phyloP scores from a whole-genome alignment of 768 basidiomycete genomes.

The Hygrocybe punicea region DNA sequence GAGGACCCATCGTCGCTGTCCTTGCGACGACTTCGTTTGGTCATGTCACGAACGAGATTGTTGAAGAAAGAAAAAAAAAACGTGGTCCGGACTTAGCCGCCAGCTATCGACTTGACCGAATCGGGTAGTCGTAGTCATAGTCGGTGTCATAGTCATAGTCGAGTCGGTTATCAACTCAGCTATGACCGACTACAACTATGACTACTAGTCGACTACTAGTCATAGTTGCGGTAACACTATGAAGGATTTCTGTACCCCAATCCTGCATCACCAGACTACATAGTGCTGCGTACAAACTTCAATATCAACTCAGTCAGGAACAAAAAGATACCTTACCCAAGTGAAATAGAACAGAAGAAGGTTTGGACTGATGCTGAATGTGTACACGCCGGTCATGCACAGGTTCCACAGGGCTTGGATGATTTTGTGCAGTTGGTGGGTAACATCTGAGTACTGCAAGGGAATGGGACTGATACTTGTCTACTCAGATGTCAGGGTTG shows the following conservation, averaged over 20 bases:
- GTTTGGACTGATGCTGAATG: background rate
- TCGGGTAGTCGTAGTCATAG: too few species aligned
- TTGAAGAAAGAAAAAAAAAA: too few species aligned
- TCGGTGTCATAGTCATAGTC: too few species aligned
- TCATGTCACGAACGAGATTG: too few species aligned
- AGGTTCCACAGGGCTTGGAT: background rate
- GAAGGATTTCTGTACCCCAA: background rate
- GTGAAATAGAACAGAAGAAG: background rate
- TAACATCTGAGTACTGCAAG: background rate
- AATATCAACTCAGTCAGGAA: background rate
- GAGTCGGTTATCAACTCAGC: too few species aligned
- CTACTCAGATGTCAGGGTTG: background rate
- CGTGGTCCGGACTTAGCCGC: too few species aligned
- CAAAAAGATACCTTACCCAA: slow-evolving; percentile 1
- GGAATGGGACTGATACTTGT: background rate
- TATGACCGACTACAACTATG: too few species aligned
- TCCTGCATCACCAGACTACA: background rate
- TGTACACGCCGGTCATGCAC: background rate
- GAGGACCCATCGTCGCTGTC: too few species aligned
- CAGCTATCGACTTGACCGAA: too few species aligned
- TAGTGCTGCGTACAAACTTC: background rate
- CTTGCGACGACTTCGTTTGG: too few species aligned
- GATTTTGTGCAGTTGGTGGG: background rate
- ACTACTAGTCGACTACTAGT: too few species aligned
- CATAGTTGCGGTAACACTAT: too few species aligned